Evolutionary conservation across 768 basidiomycete genomes (phyloP), one percentile per base, ranked within the genome.

Genomic region (Boletus rubroflammeus): DNA sequence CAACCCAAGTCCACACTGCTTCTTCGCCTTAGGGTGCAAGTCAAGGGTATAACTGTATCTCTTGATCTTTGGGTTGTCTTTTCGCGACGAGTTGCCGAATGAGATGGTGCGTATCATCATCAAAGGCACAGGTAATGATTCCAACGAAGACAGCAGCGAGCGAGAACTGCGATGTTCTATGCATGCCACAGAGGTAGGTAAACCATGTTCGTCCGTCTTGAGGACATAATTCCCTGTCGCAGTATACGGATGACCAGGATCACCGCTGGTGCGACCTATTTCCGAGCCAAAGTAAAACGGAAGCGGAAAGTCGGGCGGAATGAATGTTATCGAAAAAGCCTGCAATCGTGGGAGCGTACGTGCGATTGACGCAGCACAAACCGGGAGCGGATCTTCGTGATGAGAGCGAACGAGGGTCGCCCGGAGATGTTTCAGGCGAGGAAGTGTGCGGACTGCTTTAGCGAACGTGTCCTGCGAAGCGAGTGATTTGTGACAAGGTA

Each of bases 371-470:
- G 76, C 71, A 14, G 86, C 86, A 50, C 85, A 82, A 25, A 74
- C 66, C 8, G 79, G 69, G 46, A 90, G 78, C 3, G 81, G 67
- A 51, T 81, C 82, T 55, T 88, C 85, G 32, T 83, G 82, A 28
- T 81, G 81, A 55, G 83, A 81, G 62, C 79, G 81, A 56, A 90
- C 86, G 42, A 89, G 76, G 6, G 84, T 82, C 13, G 88, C 73
- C 28, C 78, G 69, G 11, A 90, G 76, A 6, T 79, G 79, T 53
- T 81, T 83, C 6, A 90, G 78, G 57, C 82, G 84, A 29, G 78
- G 75, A 61, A 90, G 82, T 13, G 77, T 73, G 52, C 82, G 79
- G 53, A 87, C 77, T 6, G 78, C 76, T 55, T 82, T 85, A 2
- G 86, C 79, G 57, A 90, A 82, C 4, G 63, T 56, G 32, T 66